Evolutionary conservation across 2,329 filamentous ascomycete species (phyloP).

Genomic region (Neonectria ditissima): DNA sequence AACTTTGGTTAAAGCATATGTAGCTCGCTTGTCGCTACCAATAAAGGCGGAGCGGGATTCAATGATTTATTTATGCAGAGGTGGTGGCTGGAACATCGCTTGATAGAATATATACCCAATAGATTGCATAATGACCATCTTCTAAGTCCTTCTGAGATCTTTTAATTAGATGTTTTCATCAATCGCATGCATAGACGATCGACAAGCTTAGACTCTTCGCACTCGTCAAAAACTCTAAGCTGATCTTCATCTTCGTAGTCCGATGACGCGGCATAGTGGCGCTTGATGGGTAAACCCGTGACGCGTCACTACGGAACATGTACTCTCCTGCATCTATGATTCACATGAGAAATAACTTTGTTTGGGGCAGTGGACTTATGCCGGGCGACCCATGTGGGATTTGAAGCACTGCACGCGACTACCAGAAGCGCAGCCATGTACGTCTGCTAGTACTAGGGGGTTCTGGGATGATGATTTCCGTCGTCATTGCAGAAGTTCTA

Average conservation of each 20-base stretch:
- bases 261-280: too few relatives aligned
- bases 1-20: not conserved
- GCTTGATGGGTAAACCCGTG: not conserved
- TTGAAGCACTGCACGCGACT: constrained; percentile 32
- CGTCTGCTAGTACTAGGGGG: not conserved
- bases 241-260: too few relatives aligned
- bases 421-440: constrained; percentile 11
- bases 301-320: not conserved
- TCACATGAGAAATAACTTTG: constrained; percentile 32
- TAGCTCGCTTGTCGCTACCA: not conserved
- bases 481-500: constrained; percentile 79
- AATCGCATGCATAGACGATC: not conserved
- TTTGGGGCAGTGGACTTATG: constrained; percentile 24
- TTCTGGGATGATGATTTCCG: not conserved
- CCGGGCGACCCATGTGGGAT: constrained; percentile 24
- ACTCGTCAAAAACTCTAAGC: not conserved
- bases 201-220: not conserved
- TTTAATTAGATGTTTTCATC: not conserved
- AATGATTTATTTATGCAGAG: not conserved
- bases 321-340: not conserved
- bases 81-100: constrained; percentile 20
- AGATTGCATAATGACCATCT: not conserved
- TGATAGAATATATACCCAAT: constrained; percentile 10
- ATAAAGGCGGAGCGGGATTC: not conserved
- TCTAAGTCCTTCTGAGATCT: not conserved